These are phyloP conservation scores for Coprinopsis cinerea DNA, from an alignment of 768 basidiomycete genomes.

Conservation along the genomic window DNA sequence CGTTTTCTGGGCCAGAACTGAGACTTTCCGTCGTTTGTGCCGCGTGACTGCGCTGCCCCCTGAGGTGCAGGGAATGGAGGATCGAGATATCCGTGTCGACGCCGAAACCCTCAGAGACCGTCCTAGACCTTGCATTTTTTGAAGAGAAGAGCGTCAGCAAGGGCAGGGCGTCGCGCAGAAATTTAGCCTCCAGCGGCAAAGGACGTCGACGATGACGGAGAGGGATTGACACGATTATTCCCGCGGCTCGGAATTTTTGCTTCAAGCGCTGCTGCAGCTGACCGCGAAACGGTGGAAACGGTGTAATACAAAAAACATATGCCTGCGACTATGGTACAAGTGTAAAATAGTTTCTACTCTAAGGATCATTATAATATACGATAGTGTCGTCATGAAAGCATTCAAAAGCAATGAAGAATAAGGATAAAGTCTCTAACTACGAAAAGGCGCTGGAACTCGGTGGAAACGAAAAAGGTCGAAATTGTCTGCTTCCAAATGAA, in stretches of 20 bases:
- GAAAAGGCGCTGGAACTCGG: too few species aligned
- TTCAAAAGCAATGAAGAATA: background rate
- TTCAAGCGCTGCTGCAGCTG: background rate
- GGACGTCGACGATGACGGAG: conserved; percentile 9
- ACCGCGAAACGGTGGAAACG: background rate
- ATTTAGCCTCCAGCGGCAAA: background rate
- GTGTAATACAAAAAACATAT: background rate
- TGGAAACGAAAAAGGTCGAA: too few species aligned
- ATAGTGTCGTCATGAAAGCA: too few species aligned
- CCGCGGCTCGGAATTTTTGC: conserved; percentile 13
- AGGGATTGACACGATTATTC: conserved; percentile 15
- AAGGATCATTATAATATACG: conserved; percentile 6
- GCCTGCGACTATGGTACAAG: background rate
- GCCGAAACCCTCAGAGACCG: conserved; percentile 5
- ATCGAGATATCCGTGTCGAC: background rate
- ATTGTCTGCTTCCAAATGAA: too few species aligned
- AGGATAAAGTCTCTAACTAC: background rate
- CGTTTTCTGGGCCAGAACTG: conserved; percentile 37
- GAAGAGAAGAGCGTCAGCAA: background rate
- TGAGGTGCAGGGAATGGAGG: conserved; percentile 3
- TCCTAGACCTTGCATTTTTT: conserved; percentile 3
- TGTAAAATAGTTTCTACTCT: conserved; percentile 12
- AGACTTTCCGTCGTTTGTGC: conserved; percentile 30
- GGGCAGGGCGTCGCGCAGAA: background rate
- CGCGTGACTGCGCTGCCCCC: conserved; percentile 18